phyloP scores from a whole-genome alignment of 768 basidiomycete species.

The Suillus decipiens region DNA sequence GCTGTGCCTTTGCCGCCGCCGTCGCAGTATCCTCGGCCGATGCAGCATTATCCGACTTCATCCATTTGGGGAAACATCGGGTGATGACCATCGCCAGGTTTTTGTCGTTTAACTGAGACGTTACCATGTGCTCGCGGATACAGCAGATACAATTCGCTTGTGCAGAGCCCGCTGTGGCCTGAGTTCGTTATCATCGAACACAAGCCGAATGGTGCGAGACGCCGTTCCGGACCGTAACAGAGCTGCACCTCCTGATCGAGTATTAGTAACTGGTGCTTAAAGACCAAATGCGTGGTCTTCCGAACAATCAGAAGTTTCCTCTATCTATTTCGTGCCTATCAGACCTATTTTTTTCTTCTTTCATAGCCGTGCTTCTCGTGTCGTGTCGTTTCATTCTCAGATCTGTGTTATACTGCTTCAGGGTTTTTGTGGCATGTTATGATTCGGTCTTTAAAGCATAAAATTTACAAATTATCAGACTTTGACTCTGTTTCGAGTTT shows the following conservation, averaged over 20 bases:
- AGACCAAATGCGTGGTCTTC: background rate
- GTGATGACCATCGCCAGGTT: constrained; percentile 14
- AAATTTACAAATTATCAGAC: background rate
- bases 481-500: background rate
- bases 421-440: background rate
- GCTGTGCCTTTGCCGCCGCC: constrained; percentile 18
- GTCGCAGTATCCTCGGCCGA: constrained; percentile 15
- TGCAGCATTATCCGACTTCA: constrained; percentile 24
- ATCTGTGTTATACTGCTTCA: background rate
- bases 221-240: background rate
- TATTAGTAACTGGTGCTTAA: background rate
- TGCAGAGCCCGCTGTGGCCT: constrained; percentile 3
- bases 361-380: background rate
- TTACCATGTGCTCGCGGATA: background rate
- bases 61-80: constrained; percentile 27
- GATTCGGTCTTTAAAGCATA: background rate
- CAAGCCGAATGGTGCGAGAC: constrained; percentile 1
- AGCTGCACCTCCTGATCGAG: background rate
- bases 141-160: constrained; percentile 2
- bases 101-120: background rate
- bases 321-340: constrained; percentile 5
- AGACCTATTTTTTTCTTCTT: background rate
- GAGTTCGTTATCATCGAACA: background rate
- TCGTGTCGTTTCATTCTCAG: background rate
- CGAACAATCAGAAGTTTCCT: constrained; percentile 8